Evolutionary conservation across 305 asterid species (phyloP).

Genomic region (Fraxinus platypoda): DNA sequence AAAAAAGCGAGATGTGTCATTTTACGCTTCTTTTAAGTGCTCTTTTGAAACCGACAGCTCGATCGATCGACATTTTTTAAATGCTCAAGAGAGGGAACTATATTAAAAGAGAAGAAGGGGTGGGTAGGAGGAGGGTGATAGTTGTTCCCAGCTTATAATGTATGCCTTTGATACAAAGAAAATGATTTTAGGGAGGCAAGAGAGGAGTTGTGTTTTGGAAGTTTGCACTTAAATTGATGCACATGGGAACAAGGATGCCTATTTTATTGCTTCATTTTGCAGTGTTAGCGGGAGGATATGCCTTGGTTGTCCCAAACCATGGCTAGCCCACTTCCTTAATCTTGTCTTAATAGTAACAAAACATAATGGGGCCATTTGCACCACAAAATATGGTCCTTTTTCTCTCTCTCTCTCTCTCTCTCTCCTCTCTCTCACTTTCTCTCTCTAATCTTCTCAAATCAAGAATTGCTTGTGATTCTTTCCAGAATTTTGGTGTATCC

Average conservation of each 20-base stretch:
- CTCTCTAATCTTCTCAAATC: not conserved
- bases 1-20: not conserved
- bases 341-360: constrained; percentile 71
- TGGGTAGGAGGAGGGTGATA: not conserved
- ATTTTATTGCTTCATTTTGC: constrained; percentile 52
- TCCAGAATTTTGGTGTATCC: constrained; percentile 29
- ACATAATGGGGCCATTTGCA: constrained; percentile 62
- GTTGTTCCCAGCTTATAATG: constrained; percentile 9
- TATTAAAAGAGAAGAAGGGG: not conserved
- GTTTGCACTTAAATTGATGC: constrained; percentile 61
- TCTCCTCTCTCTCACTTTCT: not conserved
- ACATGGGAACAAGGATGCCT: constrained; percentile 78
- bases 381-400: constrained; percentile 17
- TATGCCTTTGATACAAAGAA: constrained; percentile 6
- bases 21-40: not conserved
- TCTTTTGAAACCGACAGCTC: not conserved
- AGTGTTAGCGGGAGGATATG: constrained; percentile 61
- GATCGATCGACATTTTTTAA: not conserved
- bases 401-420: not conserved
- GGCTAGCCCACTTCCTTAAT: constrained; percentile 60
- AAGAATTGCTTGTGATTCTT: not conserved
- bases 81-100: not conserved
- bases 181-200: constrained; percentile 23
- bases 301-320: constrained; percentile 73
- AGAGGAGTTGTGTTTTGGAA: constrained; percentile 58